phyloP scores from a whole-genome alignment of 345 rosid genomes.

The Lepidium sativum region DNA sequence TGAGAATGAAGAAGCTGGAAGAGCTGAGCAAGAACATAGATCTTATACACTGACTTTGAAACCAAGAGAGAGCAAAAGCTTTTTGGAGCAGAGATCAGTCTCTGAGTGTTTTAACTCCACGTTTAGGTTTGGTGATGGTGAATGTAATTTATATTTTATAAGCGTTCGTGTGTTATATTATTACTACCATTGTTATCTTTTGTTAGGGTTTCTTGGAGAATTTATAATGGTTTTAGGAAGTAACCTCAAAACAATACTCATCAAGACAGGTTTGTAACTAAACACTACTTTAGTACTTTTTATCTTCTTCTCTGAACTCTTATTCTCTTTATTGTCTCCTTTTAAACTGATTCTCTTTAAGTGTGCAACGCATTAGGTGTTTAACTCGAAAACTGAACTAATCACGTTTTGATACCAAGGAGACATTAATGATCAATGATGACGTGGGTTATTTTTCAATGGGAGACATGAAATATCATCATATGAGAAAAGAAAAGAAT shows the following conservation, averaged over 20 bases:
- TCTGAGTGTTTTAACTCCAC: slow-evolving; percentile 23
- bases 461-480: slow-evolving; percentile 11
- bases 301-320: not conserved
- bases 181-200: not conserved
- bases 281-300: not conserved
- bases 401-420: not conserved
- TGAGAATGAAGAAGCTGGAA: slow-evolving; percentile 88
- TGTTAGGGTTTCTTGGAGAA: slow-evolving; percentile 12
- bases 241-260: slow-evolving; percentile 16
- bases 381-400: no score
- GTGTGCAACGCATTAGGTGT: not conserved
- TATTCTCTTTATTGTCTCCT: not conserved
- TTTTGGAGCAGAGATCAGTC: slow-evolving; percentile 12
- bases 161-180: slow-evolving; percentile 22
- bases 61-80: slow-evolving; percentile 18
- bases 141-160: slow-evolving; percentile 27
- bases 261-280: slow-evolving; percentile 24
- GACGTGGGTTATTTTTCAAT: not conserved
- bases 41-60: slow-evolving; percentile 25
- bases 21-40: slow-evolving; percentile 85
- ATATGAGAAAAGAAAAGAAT: not conserved
- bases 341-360: not conserved
- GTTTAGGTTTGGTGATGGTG: slow-evolving; percentile 22
- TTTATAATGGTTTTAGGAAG: slow-evolving; percentile 18
- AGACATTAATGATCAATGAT: slow-evolving; percentile 17